These are phyloP conservation scores for Diaporthe batatas DNA, from an alignment of 2,329 filamentous ascomycete species.

Conservation along the genomic window DNA sequence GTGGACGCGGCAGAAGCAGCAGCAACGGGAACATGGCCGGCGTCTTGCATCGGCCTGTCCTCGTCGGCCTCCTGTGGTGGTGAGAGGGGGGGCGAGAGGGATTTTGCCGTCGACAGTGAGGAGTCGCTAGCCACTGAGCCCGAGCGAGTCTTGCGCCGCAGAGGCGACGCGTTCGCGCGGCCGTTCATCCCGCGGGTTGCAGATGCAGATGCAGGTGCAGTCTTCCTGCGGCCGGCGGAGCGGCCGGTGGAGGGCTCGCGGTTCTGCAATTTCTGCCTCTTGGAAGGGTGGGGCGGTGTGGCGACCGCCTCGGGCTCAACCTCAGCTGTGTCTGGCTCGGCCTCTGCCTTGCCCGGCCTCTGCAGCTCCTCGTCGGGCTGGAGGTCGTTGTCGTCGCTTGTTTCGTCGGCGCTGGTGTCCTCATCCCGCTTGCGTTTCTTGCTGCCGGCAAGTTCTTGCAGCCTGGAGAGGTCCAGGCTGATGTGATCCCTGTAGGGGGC, in stretches of 20 bases:
- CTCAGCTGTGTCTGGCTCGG: conserved; percentile 24
- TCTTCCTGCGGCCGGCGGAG: conserved; percentile 34
- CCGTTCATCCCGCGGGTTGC: conserved; percentile 44
- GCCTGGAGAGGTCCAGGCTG: conserved; percentile 55
- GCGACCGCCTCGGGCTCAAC: conserved; percentile 40
- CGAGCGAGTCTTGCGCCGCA: conserved; percentile 45
- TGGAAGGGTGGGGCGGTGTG: conserved; percentile 42
- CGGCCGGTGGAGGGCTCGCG: conserved; percentile 37
- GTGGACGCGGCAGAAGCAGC: not conserved
- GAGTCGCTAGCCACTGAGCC: conserved; percentile 49
- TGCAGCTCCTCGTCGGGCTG: conserved; percentile 27
- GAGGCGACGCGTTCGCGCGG: conserved; percentile 45
- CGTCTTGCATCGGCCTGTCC: conserved; percentile 37
- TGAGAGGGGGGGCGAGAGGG: conserved; percentile 47
- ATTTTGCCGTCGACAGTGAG: conserved; percentile 52
- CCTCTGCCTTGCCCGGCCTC: conserved; percentile 27
- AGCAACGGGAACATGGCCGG: not conserved
- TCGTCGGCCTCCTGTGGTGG: conserved; percentile 39
- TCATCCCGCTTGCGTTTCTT: conserved; percentile 38
- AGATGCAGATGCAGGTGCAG: conserved; percentile 33
- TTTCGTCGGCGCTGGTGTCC: conserved; percentile 36
- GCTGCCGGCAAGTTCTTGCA: conserved; percentile 36
- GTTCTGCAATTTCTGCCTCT: conserved; percentile 43
- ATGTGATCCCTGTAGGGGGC: conserved; percentile 65
- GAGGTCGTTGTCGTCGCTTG: conserved; percentile 37